Conservation (phyloP, 2,329 filamentous ascomycete species). For the Venturia aucupariae region DNA sequence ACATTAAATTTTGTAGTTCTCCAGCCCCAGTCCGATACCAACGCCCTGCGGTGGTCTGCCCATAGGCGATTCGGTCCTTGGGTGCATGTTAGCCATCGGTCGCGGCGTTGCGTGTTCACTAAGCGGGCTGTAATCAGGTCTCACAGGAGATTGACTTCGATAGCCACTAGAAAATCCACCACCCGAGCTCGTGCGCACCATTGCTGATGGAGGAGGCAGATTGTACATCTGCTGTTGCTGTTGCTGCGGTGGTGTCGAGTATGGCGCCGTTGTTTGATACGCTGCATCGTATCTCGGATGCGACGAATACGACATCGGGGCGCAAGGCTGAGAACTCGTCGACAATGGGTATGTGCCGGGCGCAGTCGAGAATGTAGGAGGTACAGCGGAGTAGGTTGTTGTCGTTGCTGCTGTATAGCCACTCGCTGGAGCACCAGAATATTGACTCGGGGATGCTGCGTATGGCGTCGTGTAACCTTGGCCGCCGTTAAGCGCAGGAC, state of each 20-base stretch:
- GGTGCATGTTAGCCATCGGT: background rate
- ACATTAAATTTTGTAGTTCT: constrained; percentile 2
- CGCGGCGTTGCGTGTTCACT: constrained; percentile 9
- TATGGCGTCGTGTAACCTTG: background rate
- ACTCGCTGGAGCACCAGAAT: background rate
- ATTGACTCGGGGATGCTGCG: background rate
- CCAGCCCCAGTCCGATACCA: background rate
- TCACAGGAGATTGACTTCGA: constrained; percentile 1
- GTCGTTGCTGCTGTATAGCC: background rate
- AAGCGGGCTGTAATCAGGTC: constrained; percentile 14
- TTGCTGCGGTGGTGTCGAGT: background rate
- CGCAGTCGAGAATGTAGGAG: background rate
- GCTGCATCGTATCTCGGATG: background rate
- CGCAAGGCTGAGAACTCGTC: background rate
- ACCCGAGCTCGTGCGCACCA: constrained; percentile 8
- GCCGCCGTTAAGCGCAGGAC: background rate
- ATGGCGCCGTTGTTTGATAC: background rate
- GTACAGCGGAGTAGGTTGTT: background rate
- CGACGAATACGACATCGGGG: background rate
- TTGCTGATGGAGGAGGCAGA: background rate
- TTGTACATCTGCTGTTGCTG: constrained; percentile 9
- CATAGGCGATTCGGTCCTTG: constrained; percentile 5
- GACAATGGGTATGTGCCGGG: background rate
- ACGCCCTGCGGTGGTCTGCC: constrained; percentile 2
- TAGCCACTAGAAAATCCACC: background rate